A percentile compares a stretch with the other conserved stretches of the same genome.
Conservation (phyloP, 225 moss, liverwort and hornwort genomes). For the Sphagnum contortum region DNA sequence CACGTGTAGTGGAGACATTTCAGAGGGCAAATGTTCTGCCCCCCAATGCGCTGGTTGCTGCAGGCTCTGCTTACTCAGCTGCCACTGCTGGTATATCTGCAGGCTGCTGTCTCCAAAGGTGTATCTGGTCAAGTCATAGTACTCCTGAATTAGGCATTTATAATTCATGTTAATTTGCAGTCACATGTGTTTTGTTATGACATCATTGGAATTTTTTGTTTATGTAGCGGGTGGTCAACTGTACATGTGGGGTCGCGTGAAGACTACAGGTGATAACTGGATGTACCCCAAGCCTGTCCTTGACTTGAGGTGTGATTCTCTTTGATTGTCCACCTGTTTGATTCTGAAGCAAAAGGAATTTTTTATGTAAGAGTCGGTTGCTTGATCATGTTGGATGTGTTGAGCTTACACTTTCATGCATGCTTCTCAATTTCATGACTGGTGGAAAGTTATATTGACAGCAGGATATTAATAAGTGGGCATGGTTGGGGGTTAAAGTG, state of each 20-base stretch:
- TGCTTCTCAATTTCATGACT: too few species aligned
- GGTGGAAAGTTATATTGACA: too few species aligned
- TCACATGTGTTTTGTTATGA: too few species aligned
- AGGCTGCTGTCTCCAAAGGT: too few species aligned
- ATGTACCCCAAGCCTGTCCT: constrained; percentile 99
- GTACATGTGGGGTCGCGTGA: constrained; percentile 99
- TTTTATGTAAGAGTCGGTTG: not conserved
- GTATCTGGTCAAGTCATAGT: too few species aligned
- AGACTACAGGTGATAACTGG: constrained; percentile 93
- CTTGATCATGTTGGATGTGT: not conserved
- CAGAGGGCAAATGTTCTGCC: constrained; percentile 74
- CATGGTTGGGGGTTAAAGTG: constrained; percentile 22
- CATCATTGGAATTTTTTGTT: too few species aligned
- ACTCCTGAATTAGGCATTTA: too few species aligned
- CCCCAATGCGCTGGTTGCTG: constrained; percentile 63
- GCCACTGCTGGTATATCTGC: constrained; percentile 60
- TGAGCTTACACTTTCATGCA: not conserved
- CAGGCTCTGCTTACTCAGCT: constrained; percentile 87
- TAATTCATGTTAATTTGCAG: too few species aligned
- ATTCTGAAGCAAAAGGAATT: too few species aligned
- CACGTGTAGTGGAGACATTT: constrained; percentile 73
- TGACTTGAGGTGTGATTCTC: constrained; percentile 57
- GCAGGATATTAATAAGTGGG: too few species aligned
- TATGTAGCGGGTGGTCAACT: constrained; percentile 72
- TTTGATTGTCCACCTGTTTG: too few species aligned